Base-by-base conservation (phyloP, 805 yeast genomes). In the Starmerella asiatica region DNA sequence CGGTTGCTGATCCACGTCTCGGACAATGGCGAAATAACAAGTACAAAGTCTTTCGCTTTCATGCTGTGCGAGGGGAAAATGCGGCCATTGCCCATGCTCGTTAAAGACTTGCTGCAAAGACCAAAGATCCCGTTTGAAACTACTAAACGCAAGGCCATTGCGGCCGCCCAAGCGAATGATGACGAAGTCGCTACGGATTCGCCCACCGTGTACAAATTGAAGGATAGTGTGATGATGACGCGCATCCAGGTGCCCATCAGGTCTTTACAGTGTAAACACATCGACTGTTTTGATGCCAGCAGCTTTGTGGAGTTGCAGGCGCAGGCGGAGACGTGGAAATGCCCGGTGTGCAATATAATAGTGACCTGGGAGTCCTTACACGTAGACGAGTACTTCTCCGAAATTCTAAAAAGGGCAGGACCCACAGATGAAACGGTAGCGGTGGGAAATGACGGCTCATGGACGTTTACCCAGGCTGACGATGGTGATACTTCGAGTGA, bases 231-330 rank as follows among this genome's bases (percentile, higher is more conserved):
- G 5, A 73, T 91, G 2, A 77, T 72, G 52, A 66, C 73, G 7
- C 68, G 81, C 41, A 78, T 91, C 69, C 62, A 65, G 40, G 58
- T 69, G 38, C 97, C 98, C 0, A 72, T 75, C 1, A 71, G 83
- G 48, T 74, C 93, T 1, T 60, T 67, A 1, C 63, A 59, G 34
- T 91, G 98, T 60, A 62, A 69, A 27, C 98, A 91, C 59, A 61
- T 84, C 14, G 88, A 81, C 52, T 86, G 97, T 55, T 83, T 86
- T 56, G 98, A 91, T 59, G 86, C 82, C 0, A 57, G 67, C 27
- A 72, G 81, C 32, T 91, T 71, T 54, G 50, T 91, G 8, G 71
- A 74, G 52, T 66, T 85, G 32, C 97, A 88, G 56, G 65, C 67
- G 40, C 88, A 79, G 54, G 73, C 80, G 0, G 79, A 94, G 0